Evolutionary conservation across 169 alveolate species (phyloP).

Genomic region (Plasmodium falciparum): DNA sequence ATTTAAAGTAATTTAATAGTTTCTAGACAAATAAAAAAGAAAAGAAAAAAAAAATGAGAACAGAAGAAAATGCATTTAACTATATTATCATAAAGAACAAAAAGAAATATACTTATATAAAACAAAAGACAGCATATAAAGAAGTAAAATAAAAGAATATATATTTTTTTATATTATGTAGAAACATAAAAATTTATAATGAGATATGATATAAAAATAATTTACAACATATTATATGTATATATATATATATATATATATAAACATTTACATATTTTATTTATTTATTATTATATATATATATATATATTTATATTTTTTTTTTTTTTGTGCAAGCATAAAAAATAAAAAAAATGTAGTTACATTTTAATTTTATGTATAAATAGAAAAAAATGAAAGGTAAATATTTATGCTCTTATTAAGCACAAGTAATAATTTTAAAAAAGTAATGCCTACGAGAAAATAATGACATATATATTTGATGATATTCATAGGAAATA

Average conservation of each 20-base stretch:
- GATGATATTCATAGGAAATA: neutral
- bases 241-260: conserved; percentile 10
- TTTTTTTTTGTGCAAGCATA: neutral
- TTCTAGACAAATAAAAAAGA: too few relatives aligned
- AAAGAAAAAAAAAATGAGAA: too few relatives aligned
- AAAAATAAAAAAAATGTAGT: neutral
- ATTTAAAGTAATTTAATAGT: too few relatives aligned
- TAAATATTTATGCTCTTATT: neutral
- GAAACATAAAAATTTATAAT: too few relatives aligned
- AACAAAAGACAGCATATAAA: too few relatives aligned
- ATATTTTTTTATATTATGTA: too few relatives aligned
- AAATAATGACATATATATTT: neutral
- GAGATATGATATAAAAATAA: too few relatives aligned
- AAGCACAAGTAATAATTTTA: conserved; percentile 18
- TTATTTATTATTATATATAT: neutral
- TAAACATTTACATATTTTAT: neutral
- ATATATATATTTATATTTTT: neutral
- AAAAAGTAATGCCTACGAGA: neutral
- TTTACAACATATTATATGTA: neutral
- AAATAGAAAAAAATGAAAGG: conserved; percentile 13
- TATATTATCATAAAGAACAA: too few relatives aligned
- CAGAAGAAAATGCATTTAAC: too few relatives aligned
- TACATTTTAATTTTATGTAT: conserved; percentile 12
- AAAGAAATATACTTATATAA: too few relatives aligned
- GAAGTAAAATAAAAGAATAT: too few relatives aligned